Base-by-base conservation (phyloP, 2,329 filamentous ascomycete species). In the Zymoseptoria ardabiliae region DNA sequence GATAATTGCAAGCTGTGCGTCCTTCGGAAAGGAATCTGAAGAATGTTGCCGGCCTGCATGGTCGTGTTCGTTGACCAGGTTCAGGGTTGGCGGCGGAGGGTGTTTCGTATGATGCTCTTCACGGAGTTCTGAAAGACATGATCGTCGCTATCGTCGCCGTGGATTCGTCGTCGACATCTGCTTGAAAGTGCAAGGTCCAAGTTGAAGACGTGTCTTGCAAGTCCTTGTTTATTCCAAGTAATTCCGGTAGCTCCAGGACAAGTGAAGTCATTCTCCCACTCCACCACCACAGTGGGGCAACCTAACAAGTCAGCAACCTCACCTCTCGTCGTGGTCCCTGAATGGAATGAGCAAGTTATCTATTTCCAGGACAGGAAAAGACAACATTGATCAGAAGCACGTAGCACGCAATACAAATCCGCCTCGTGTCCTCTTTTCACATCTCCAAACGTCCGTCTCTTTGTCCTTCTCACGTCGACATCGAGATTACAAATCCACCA, bases 21-120 rank as follows among this genome's bases (percentile, higher is more conserved):
- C 72, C 87, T 89, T 68, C 93, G 90, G 76, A 97, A 97, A 8
- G 93, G 92, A 63, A 96, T 81, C 72, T 87, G 85, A 58, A 96
- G 82, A 64, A 89, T 85, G 73, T 86, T 88, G 65, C 69, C 68
- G 54, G 48, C 65, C 64, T 69, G 66, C 68, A 69, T 70, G 19
- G 45, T 66, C 55, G 35, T 45, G 35, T 45, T 45, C 35, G 35
- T 45, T 45, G 35, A 17, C 35, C 35, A 45, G 35, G 35, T 45
- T 45, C 35, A 45, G 35, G 35, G 35, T 45, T 45, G 17, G 13
- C 17, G 17, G 35, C 35, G 6, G 35, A 45, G 35, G 35, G 35
- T 45, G 35, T 45, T 13, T 17, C 10, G 11, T 17, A 17, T 13
- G 35, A 45, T 5, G 17, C 17, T 17, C 1, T 17, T 45, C 35